Conservation (phyloP, 2,329 filamentous ascomycete species). For the Clarireedia hainanense region DNA sequence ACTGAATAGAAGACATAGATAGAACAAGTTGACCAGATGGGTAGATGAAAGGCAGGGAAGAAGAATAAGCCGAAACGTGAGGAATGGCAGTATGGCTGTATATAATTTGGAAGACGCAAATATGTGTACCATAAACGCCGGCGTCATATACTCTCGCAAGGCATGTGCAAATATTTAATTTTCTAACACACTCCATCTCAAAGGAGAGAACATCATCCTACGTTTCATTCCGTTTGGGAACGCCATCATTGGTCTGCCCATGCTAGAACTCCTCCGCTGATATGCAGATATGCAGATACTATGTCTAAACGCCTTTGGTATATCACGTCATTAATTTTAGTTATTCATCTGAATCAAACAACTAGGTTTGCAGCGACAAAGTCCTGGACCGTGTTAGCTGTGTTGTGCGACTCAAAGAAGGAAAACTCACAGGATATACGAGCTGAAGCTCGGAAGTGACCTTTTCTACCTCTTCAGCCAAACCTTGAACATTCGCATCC, state of each 20-base stretch:
- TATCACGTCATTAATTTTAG: slow-evolving; percentile 10
- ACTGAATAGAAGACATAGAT: neutral
- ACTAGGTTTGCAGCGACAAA: slow-evolving; percentile 49
- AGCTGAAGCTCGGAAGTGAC: slow-evolving; percentile 74
- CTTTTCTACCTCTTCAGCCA: slow-evolving; percentile 85
- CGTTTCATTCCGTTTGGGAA: neutral
- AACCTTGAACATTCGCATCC: slow-evolving; percentile 79
- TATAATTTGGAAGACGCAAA: neutral
- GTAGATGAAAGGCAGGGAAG: neutral
- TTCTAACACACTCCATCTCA: neutral
- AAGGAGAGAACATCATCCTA: neutral
- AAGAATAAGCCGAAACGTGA: neutral
- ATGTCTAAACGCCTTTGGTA: slow-evolving; percentile 19
- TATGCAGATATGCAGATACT: slow-evolving; percentile 7
- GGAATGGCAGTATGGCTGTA: neutral
- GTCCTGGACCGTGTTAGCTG: slow-evolving; percentile 33
- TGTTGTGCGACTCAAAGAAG: neutral
- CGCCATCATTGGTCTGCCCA: neutral
- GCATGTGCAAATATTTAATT: neutral
- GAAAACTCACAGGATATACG: slow-evolving; percentile 62
- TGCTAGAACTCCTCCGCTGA: neutral
- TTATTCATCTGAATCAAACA: slow-evolving; percentile 25
- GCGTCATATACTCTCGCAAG: neutral
- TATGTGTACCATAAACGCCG: neutral
- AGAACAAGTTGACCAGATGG: neutral